A percentile compares a stretch with the other conserved stretches of the same genome.
Conservation (phyloP, 768 basidiomycete species). For the Scleroderma bovista region DNA sequence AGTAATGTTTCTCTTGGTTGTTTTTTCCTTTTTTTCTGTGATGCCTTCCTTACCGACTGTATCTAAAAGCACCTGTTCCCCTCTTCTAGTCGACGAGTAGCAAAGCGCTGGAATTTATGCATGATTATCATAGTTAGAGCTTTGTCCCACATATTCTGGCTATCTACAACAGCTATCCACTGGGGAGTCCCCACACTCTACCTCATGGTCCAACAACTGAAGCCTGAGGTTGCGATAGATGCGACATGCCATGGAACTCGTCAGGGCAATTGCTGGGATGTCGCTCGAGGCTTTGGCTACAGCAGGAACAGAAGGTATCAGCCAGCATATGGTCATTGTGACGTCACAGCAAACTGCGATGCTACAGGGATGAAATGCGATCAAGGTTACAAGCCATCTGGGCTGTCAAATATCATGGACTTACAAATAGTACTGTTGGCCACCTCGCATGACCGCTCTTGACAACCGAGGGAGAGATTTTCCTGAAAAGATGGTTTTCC, state of each 20-base stretch:
- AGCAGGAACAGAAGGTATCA: constrained; percentile 11
- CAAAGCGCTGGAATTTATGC: too few species aligned
- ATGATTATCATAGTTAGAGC: too few species aligned
- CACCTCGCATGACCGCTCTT: constrained; percentile 23
- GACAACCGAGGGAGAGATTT: constrained; percentile 20
- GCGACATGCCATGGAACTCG: constrained; percentile 20
- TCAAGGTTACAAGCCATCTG: too few species aligned
- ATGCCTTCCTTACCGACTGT: constrained; percentile 16
- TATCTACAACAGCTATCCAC: not conserved
- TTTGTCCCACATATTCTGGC: too few species aligned
- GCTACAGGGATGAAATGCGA: too few species aligned
- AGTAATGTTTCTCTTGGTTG: constrained; percentile 12
- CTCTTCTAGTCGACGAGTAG: too few species aligned
- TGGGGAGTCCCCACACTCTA: not conserved
- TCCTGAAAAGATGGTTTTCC: constrained; percentile 16
- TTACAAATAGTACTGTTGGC: constrained; percentile 33
- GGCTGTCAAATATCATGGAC: too few species aligned
- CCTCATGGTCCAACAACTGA: not conserved
- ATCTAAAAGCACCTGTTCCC: too few species aligned
- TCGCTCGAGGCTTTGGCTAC: constrained; percentile 17
- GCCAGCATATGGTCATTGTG: too few species aligned
- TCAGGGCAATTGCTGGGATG: constrained; percentile 18
- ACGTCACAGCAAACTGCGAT: too few species aligned
- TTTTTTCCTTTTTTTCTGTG: constrained; percentile 3
- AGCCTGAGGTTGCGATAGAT: constrained; percentile 20